Base-by-base conservation (phyloP, 345 rosid species). In the Salix koriyanagi region DNA sequence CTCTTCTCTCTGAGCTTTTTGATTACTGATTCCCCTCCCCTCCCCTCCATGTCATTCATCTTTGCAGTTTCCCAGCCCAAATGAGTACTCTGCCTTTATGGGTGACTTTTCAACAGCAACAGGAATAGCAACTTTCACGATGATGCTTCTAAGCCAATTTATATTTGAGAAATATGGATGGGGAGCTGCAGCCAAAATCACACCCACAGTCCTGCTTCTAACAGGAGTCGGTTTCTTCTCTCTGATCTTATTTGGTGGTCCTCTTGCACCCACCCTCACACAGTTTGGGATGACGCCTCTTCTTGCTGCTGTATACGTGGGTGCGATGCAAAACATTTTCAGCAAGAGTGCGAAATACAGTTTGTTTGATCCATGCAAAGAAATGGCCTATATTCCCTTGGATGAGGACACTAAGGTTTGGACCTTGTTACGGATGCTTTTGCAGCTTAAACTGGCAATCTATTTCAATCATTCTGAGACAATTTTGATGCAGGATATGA, bases 311-410 rank as follows among this genome's bases (percentile, higher is more conserved):
- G 99, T 96, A 39, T 96, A 91, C 6, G 98, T 96, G 44, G 99
- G 99, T 69, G 99, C 99, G 46, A 37, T 96, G 86, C 99, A 96
- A 86, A 96, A 96, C 81, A 96, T 96, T 82, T 96, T 96, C 96
- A 96, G 99, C 89, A 95, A 95, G 94, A 95, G 99, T 37, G 99
- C 99, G 83, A 95, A 95, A 80, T 95, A 95, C 91, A 95, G 96
- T 79, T 89, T 96, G 85, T 96, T 96, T 58, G 99, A 96, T 71
- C 98, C 99, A 68, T 96, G 99, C 87, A 96, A 96, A 83, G 99
- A 96, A 83, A 96, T 96, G 99, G 98, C 97, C 6, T 96, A 96
- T 70, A 96, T 96, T 81, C 99, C 97, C 12, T 76, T 96, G 60
- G 99, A 96, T 15, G 98, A 96, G 80, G 98, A 93, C 86, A 96